Base-by-base conservation (phyloP, 306 rosid genomes). In the Albizia julibrissin region DNA sequence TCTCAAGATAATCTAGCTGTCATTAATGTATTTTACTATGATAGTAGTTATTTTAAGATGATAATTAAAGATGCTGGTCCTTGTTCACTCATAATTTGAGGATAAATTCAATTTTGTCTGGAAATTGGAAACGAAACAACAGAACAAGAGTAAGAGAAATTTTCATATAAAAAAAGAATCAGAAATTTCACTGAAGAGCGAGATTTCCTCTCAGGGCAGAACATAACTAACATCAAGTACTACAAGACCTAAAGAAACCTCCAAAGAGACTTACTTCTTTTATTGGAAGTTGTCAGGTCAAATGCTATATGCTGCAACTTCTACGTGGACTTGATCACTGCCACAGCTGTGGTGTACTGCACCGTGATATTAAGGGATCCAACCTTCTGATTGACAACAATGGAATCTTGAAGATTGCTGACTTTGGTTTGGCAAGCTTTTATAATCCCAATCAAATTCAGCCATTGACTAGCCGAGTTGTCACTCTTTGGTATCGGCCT, bases 311-410 rank as follows among this genome's bases (percentile, higher is more conserved):
- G 87, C 87, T 75, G 59, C 89, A 87, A 37, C 82, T 87, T 69
- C 78, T 87, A 81, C 65, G 86, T 69, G 87, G 89, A 52, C 82
- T 87, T 66, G 89, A 87, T 79, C 87, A 87, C 29, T 87, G 89
- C 79, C 89, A 87, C 80, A 87, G 85, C 82, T 85, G 86, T 37
- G 84, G 82, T 39, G 87, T 87, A 79, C 82, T 87, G 86, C 89
- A 87, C 80, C 89, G 89, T 69, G 89, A 87, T 79, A 84, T 87
- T 81, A 87, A 87, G 80, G 89, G 89, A 69, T 87, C 87, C 14
- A 87, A 84, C 77, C 89, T 87, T 79, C 84, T 87, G 47, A 81
- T 87, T 54, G 89, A 84, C 74, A 87, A 87, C 14, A 85, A 78
- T 2, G 87, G 89, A 54, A 29, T 81, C 76, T 85, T 87, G 67